Evolutionary conservation across 176 grass and related monocot species (phyloP).

Genomic region (Canna indica): DNA sequence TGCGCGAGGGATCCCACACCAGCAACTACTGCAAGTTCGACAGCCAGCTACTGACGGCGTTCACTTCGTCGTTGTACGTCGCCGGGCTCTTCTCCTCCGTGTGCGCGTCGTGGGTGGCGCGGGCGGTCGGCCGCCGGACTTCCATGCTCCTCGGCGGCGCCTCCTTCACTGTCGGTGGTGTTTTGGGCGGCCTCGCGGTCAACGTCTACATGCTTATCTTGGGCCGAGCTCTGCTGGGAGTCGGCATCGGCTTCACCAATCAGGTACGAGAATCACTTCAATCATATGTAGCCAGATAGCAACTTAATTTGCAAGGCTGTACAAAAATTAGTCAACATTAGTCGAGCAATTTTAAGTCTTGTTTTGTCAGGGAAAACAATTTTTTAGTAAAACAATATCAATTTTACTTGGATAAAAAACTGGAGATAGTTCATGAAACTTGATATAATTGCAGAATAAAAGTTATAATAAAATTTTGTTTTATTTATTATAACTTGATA

Average conservation of each 20-base stretch:
- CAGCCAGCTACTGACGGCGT: neutral
- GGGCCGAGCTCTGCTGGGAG: neutral
- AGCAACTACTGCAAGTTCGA: conserved; percentile 8
- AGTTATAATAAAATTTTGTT: no score
- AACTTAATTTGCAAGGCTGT: no score
- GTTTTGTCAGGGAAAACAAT: no score
- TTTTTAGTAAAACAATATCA: no score
- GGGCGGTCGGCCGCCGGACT: neutral
- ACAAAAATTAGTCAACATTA: no score
- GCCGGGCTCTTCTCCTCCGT: neutral
- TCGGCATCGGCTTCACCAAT: conserved; percentile 11
- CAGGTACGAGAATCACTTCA: neutral
- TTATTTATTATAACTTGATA: no score
- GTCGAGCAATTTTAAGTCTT: no score
- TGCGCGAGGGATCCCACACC: neutral
- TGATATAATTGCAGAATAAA: no score
- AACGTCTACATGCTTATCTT: conserved; percentile 3
- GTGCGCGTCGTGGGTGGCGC: neutral
- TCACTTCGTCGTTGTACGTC: neutral
- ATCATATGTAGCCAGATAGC: no score
- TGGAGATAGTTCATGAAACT: no score
- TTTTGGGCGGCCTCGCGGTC: neutral
- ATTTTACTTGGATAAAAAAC: no score
- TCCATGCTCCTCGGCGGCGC: conserved; percentile 10
- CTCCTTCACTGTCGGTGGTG: neutral